Evolutionary conservation across 164 flowering plant species (phyloP).

Genomic region (Magnolia sinica): DNA sequence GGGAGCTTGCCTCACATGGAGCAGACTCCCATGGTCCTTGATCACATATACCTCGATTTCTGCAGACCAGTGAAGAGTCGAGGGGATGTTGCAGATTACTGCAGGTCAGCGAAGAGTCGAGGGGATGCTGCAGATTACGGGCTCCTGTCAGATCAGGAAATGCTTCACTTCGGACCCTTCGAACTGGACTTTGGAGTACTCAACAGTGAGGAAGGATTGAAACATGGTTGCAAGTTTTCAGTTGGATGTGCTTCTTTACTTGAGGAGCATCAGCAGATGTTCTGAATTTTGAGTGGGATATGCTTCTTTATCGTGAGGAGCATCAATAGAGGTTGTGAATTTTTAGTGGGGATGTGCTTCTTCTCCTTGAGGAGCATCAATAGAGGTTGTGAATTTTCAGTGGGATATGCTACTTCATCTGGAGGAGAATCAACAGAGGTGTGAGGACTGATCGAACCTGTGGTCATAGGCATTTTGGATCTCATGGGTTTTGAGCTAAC

Average conservation of each 20-base stretch:
- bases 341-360: no score
- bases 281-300: no score
- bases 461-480: background rate
- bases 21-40: constrained; percentile 21
- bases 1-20: constrained; percentile 41
- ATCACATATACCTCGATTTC: constrained; percentile 21
- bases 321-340: no score
- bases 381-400: no score
- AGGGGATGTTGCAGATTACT: background rate
- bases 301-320: no score
- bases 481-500: no score
- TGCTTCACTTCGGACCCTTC: background rate
- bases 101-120: constrained; percentile 7
- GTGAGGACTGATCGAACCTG: background rate
- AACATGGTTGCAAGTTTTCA: background rate
- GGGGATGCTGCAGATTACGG: background rate
- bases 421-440: background rate
- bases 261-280: no score
- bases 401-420: no score
- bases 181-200: background rate
- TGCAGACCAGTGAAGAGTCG: constrained; percentile 7
- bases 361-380: background rate
- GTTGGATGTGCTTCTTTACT: background rate
- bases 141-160: background rate
- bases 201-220: background rate